phyloP scores from a whole-genome alignment of 768 basidiomycete genomes.

The Astraeus odoratus region DNA sequence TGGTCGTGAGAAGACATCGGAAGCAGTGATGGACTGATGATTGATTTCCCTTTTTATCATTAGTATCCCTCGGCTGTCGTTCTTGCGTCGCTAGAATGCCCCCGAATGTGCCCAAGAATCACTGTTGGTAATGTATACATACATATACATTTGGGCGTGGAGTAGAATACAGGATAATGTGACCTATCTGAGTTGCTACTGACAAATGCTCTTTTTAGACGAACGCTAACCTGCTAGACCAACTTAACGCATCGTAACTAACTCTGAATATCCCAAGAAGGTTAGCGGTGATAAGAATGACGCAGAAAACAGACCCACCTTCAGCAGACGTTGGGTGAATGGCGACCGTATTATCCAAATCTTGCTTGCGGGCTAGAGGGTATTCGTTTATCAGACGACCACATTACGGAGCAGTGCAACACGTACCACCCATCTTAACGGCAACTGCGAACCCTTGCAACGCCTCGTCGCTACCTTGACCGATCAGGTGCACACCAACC shows the following conservation, averaged over 20 bases:
- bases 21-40: too few relatives aligned
- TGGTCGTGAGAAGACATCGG: too few relatives aligned
- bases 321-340: constrained; percentile 88
- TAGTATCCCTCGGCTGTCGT: too few relatives aligned
- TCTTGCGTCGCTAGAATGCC: too few relatives aligned
- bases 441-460: constrained; percentile 97
- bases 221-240: background rate
- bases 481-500: constrained; percentile 93
- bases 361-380: constrained; percentile 56
- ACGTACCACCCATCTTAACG: constrained; percentile 83
- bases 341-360: constrained; percentile 84
- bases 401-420: background rate
- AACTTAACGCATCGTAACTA: constrained; percentile 47
- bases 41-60: too few relatives aligned
- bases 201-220: background rate
- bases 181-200: too few relatives aligned
- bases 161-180: too few relatives aligned
- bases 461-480: constrained; percentile 87
- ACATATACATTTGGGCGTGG: too few relatives aligned
- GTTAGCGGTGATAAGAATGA: constrained; percentile 11
- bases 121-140: too few relatives aligned
- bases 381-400: background rate
- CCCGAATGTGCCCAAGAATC: too few relatives aligned
- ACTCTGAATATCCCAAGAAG: constrained; percentile 30
- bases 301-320: constrained; percentile 40